Evolutionary conservation across 768 basidiomycete genomes (phyloP), one percentile per base, ranked within the genome.

Genomic region (Clathrus columnatus): DNA sequence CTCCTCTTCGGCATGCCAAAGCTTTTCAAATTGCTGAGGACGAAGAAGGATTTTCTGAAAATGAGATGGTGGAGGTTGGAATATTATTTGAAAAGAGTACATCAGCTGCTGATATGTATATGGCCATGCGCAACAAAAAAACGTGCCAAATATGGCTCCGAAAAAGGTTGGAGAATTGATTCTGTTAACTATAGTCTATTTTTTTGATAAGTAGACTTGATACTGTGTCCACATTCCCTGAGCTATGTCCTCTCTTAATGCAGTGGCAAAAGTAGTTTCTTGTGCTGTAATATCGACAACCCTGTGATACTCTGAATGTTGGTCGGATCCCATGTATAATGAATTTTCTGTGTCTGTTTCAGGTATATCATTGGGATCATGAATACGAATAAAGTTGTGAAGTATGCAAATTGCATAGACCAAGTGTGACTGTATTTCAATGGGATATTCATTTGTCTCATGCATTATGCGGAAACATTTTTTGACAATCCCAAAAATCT

Each of bases 401-500:
- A 70, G 24, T 0, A 59, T 64, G 45, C 56, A 57, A 44, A 70
- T 57, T 4, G 68, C 68, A 17, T 60, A 48, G 28, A 62, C 61
- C 29, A 73, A 55, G 0, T 59, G 56, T 7, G 65, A 66, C 55
- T 73, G 69, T 11, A 61, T 60, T 1, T 51, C 36, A 56, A 71
- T 61, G 24, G 24, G 1, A 56, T 60, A 57, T 23, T 32, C 49
- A 32, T 53, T 57, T 23, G 16, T 20, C 36, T 50, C 56, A 24
- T 17, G 42, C 27, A 65, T 54, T 10, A 66, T 49, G n/a, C 29
- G 49, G 51, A 64, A 68, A 7, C 61, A 52, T 17, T 58, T 51
- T 61, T 73, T 74, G 45, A 69, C 7, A 4, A 73, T 65, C 50
- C 72, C 72, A 66, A 73, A 73, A 28, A 73, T 71, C 14, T 57